Conservation (phyloP, 306 rosid species). For the Rosa persica region DNA sequence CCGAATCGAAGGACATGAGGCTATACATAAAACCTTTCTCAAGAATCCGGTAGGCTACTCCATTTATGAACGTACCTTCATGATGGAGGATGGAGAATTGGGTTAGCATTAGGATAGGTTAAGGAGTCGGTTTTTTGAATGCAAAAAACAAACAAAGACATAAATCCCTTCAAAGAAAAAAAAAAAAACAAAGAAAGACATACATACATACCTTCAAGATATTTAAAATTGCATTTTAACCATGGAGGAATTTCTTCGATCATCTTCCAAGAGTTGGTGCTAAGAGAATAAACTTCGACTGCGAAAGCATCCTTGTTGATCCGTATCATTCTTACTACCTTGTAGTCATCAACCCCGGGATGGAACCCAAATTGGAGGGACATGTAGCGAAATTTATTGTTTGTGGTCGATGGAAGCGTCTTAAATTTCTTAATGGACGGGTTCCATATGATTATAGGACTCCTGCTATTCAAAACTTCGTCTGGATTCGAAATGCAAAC, state of each 20-base stretch:
- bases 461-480: not conserved
- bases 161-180: not conserved
- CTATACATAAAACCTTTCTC: not conserved
- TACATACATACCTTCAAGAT: not conserved
- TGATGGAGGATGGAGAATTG: not conserved
- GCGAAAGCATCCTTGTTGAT: not conserved
- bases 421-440: not conserved
- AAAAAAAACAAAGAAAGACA: not conserved
- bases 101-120: not conserved
- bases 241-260: not conserved
- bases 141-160: not conserved
- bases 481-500: not conserved
- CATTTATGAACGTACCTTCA: not conserved
- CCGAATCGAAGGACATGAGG: not conserved
- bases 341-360: constrained; percentile 11
- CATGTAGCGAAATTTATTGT: not conserved
- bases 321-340: not conserved
- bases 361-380: constrained; percentile 10
- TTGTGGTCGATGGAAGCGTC: not conserved
- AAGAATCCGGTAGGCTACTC: not conserved
- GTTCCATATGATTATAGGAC: constrained; percentile 13
- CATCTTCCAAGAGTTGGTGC: constrained; percentile 15
- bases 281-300: not conserved
- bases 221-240: not conserved
- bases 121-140: not conserved